Evolutionary conservation across 208 protist genomes (phyloP).

Genomic region (Acanthamoeba royreba): DNA sequence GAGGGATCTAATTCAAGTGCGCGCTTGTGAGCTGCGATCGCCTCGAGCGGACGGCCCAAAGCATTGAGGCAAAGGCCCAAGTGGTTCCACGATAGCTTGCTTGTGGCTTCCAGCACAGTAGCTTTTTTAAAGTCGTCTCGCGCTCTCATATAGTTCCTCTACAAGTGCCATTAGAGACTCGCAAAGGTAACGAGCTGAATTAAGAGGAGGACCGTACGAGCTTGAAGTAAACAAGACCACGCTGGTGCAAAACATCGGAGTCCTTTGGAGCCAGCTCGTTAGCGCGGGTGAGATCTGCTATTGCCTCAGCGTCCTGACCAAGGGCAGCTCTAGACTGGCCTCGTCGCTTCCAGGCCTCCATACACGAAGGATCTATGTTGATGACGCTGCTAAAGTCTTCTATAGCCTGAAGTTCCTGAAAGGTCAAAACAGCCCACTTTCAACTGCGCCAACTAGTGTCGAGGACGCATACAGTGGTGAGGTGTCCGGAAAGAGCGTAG

Average conservation of each 20-base stretch:
- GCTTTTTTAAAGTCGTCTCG: slow-evolving; percentile 60
- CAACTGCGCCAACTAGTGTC: neutral
- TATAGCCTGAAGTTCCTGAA: neutral
- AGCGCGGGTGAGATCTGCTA: neutral
- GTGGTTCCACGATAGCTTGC: slow-evolving; percentile 72
- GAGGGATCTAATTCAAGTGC: slow-evolving; percentile 57
- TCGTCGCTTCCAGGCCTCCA: slow-evolving; percentile 46
- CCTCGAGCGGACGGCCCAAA: slow-evolving; percentile 53
- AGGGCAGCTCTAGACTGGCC: neutral
- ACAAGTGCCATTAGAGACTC: neutral
- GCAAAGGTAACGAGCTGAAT: neutral
- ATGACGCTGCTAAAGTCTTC: slow-evolving; percentile 1
- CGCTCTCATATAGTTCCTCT: slow-evolving; percentile 65
- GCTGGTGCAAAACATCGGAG: slow-evolving; percentile 56
- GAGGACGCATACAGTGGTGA: neutral
- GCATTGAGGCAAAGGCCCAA: slow-evolving; percentile 69
- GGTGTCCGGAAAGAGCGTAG: neutral
- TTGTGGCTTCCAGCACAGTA: neutral
- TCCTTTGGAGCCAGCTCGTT: neutral
- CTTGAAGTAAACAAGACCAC: slow-evolving; percentile 63
- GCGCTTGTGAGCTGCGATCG: slow-evolving; percentile 44
- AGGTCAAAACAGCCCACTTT: neutral
- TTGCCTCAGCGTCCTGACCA: neutral
- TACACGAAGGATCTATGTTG: neutral
- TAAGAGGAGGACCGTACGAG: slow-evolving; percentile 19